These are phyloP conservation scores for Eremochloa ophiuroides DNA, from an alignment of 176 grass and related monocot genomes.

Conservation along the genomic window DNA sequence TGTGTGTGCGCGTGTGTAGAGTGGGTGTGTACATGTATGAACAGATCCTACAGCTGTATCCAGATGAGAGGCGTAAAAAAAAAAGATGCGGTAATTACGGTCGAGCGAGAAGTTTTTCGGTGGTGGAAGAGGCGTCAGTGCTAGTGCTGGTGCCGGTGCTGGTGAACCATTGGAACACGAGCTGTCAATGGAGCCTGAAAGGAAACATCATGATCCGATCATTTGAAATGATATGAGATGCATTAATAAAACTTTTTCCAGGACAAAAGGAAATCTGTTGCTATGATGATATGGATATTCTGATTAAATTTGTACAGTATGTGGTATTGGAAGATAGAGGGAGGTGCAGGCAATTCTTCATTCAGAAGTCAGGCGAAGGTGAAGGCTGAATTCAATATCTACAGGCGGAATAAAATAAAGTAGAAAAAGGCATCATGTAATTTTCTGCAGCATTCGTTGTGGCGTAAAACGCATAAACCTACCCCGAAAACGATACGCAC, in stretches of 20 bases:
- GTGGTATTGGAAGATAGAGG: neutral
- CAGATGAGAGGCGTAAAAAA: too few species aligned
- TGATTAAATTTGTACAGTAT: neutral
- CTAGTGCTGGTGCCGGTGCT: neutral
- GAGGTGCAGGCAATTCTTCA: neutral
- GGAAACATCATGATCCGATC: neutral
- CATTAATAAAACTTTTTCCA: neutral
- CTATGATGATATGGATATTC: neutral
- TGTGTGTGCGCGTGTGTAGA: too few species aligned
- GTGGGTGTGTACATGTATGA: too few species aligned
- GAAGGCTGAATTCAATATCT: neutral
- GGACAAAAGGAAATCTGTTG: neutral
- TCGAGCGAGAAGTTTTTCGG: slow-evolving; percentile 54
- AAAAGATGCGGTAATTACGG: too few species aligned
- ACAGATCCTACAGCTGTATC: too few species aligned
- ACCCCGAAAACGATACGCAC: slow-evolving; percentile 26
- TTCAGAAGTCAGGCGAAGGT: neutral
- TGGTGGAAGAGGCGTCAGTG: slow-evolving; percentile 18
- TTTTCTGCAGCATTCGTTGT: neutral
- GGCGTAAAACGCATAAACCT: neutral
- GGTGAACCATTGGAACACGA: slow-evolving; percentile 44
- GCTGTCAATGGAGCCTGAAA: slow-evolving; percentile 65
- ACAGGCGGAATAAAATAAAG: neutral
- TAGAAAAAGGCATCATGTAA: neutral
- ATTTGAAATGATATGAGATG: neutral